Base-by-base conservation (phyloP, 1,139 yeast genomes). In the Casaregolazyma suthepensis region DNA sequence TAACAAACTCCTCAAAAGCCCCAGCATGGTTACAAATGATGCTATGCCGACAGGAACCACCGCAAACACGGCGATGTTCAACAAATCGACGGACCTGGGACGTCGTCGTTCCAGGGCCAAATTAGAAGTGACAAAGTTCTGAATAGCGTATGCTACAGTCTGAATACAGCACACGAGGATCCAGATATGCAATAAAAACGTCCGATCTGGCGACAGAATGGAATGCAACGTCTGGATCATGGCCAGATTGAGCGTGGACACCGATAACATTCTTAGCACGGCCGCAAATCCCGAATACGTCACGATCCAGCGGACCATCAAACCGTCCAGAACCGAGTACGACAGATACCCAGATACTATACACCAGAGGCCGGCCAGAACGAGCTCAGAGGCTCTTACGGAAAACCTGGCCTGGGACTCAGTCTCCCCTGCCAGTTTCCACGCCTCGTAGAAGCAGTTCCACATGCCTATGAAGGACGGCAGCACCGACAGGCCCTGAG, bases 1-100 rank as follows among this genome's bases (percentile, higher is more conserved):
- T 61, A 90, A 75, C 50, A 90, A 69, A 52, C 89, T 81, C 58
- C 97, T 73, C 31, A 90, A 71, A 50, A 91, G 71, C 0, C 91
- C 94, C 29, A 90, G 75, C 96, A 91, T 89, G 4, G 98, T 90
- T 26, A 91, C 71, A 63, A 93, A 93, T 63, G 97, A 88, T 2
- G 99, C 97, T 57, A 93, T 65, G 0, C 99, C 99, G 22, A 93
- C 91, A 0, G 99, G 99, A 5, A 93, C 96, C 52, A 93, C 98
- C 1, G 98, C 97, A 74, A 88, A 93, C 0, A 93, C 97, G 1
- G 87, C 91, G 49, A 93, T 87, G 61, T 87, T 89, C 69, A 90
- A 87, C 56, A 93, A 81, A 58, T 90, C 87, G 46, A 71, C 71
- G 5, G 73, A 66, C 19, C 74, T 63, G 20, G 66, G 62, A 52